Conservation (phyloP, 2,329 filamentous ascomycete genomes). For the Zasmidium angulare region DNA sequence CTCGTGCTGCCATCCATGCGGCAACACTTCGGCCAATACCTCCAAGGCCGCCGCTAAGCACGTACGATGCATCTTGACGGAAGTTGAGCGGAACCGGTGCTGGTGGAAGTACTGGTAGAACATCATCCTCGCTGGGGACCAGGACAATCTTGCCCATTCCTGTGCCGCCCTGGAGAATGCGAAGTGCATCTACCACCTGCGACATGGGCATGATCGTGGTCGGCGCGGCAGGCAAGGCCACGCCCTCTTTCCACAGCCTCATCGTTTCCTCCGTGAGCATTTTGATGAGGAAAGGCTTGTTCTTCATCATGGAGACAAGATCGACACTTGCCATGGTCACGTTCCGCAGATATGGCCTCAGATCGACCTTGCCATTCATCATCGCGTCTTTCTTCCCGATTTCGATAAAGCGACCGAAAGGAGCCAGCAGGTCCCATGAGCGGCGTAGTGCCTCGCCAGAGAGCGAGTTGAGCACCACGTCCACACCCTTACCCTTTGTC, state of each 20-base stretch:
- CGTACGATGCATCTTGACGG: constrained; percentile 8
- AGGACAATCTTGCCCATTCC: constrained; percentile 12
- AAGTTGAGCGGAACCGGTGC: background rate
- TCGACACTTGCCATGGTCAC: constrained; percentile 7
- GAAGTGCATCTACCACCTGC: constrained; percentile 1
- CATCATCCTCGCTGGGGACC: background rate
- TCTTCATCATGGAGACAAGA: too few species aligned
- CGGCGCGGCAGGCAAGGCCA: background rate
- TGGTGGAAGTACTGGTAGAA: background rate
- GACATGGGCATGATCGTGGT: constrained; percentile 2
- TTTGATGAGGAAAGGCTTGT: too few species aligned
- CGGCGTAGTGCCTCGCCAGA: constrained; percentile 28
- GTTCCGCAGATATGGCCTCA: constrained; percentile 1
- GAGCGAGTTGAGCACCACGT: constrained; percentile 36
- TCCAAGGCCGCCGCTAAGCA: constrained; percentile 12
- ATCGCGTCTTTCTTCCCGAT: constrained; percentile 25
- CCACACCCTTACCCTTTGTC: constrained; percentile 24
- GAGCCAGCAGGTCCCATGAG: constrained; percentile 30
- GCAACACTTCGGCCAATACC: constrained; percentile 12
- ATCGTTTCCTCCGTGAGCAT: background rate
- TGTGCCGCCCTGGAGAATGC: constrained; percentile 7
- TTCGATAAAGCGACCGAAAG: constrained; percentile 34
- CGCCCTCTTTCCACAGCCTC: background rate
- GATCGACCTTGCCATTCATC: constrained; percentile 11
- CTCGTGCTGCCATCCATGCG: constrained; percentile 12